phyloP scores from a whole-genome alignment of 768 basidiomycete species.

The Piloderma croceum region DNA sequence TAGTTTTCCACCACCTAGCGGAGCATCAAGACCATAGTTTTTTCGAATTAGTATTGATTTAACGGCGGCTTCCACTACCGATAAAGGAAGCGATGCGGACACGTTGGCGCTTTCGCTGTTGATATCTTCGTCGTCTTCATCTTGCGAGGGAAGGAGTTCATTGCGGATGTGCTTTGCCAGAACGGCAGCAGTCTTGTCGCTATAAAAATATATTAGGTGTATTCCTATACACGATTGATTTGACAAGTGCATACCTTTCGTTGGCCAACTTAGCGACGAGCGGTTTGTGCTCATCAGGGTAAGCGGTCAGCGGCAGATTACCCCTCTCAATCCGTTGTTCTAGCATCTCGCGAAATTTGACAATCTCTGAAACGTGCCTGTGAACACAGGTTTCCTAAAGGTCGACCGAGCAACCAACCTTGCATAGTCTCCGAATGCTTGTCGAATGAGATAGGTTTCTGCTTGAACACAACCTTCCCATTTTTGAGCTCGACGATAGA shows the following conservation, averaged over 20 bases:
- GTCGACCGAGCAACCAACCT: constrained; percentile 39
- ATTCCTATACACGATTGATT: neutral
- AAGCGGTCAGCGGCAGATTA: constrained; percentile 44
- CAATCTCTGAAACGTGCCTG: constrained; percentile 49
- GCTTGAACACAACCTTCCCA: constrained; percentile 70
- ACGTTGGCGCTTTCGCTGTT: constrained; percentile 27
- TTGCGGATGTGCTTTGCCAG: constrained; percentile 68
- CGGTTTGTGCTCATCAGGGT: constrained; percentile 67
- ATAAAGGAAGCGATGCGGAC: constrained; percentile 34
- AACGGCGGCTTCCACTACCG: constrained; percentile 59
- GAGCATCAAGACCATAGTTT: constrained; percentile 73
- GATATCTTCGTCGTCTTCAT: constrained; percentile 46
- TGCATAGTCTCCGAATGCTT: constrained; percentile 79
- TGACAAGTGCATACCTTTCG: constrained; percentile 58
- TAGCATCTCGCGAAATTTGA: constrained; percentile 70
- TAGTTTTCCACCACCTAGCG: constrained; percentile 40
- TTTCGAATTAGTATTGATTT: constrained; percentile 56
- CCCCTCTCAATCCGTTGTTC: constrained; percentile 45
- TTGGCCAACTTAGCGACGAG: constrained; percentile 79
- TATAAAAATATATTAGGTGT: constrained; percentile 25
- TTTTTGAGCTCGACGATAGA: constrained; percentile 63
- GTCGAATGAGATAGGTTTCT: constrained; percentile 69
- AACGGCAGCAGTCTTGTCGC: constrained; percentile 62
- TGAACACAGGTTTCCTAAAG: constrained; percentile 5
- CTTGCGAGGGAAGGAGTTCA: constrained; percentile 58